phyloP scores from a whole-genome alignment of 331 rosid species.

The Cydonia oblonga region DNA sequence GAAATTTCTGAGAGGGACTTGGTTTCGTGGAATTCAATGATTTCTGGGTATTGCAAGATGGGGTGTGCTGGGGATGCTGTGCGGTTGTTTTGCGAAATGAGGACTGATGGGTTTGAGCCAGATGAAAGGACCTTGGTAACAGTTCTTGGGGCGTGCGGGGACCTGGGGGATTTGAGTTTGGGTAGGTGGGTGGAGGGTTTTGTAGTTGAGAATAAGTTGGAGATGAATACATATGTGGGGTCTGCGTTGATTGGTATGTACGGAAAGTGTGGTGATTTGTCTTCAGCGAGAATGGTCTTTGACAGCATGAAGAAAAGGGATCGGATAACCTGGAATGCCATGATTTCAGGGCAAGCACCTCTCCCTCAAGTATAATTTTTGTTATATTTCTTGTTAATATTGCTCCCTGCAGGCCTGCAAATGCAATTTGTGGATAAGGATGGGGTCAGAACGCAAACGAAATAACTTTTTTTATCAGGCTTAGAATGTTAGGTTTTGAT shows the following conservation, averaged over 20 bases:
- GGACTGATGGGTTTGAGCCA: constrained; percentile 44
- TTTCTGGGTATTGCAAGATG: constrained; percentile 57
- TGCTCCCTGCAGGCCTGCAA: background rate
- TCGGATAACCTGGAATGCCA: constrained; percentile 45
- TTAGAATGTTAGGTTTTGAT: background rate
- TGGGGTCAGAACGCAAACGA: background rate
- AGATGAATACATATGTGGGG: constrained; percentile 39
- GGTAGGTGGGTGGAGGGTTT: constrained; percentile 64
- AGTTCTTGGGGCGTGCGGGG: constrained; percentile 65
- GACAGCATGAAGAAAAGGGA: constrained; percentile 32
- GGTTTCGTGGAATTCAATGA: constrained; percentile 77
- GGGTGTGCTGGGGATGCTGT: constrained; percentile 45
- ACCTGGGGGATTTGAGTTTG: constrained; percentile 53
- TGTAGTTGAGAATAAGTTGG: constrained; percentile 26
- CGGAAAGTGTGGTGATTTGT: constrained; percentile 64
- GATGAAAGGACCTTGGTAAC: constrained; percentile 64
- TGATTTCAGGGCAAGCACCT: constrained; percentile 41
- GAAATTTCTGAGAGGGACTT: constrained; percentile 47
- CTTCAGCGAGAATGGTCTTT: constrained; percentile 36
- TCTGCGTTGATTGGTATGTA: constrained; percentile 62
- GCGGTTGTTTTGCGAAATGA: constrained; percentile 44
- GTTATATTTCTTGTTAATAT: background rate
- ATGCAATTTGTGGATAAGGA: background rate
- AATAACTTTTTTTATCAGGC: background rate
- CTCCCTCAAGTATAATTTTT: background rate